Percentiles rank a stretch among this genome's conserved stretches.
Evolutionary conservation across 2,329 filamentous ascomycete genomes (phyloP).

Genomic region (Diaporthe ilicicola): DNA sequence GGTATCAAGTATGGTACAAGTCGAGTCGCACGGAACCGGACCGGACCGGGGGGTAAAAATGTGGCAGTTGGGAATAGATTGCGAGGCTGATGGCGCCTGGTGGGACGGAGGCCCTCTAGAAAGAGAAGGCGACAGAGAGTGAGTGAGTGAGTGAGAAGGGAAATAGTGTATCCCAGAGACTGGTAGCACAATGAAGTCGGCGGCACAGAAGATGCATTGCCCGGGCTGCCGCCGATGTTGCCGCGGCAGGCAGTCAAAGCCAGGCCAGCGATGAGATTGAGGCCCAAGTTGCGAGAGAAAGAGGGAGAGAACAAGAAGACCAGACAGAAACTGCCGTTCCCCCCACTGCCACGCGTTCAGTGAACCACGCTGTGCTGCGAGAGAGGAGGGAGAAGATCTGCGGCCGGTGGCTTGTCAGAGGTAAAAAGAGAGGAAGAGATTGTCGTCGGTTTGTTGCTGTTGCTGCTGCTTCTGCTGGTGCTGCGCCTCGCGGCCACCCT

Average conservation of each 20-base stretch:
- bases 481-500: neutral
- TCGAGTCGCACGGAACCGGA: conserved; percentile 17
- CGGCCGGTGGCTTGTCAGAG: conserved; percentile 31
- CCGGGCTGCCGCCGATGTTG: neutral
- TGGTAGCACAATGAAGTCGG: neutral
- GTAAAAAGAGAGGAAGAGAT: conserved; percentile 22
- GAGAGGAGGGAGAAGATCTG: neutral
- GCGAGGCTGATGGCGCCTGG: conserved; percentile 19
- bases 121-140: neutral
- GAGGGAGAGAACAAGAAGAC: neutral
- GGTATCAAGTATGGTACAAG: conserved; percentile 22
- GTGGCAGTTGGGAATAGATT: conserved; percentile 17
- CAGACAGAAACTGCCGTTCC: neutral
- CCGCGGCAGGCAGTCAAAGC: neutral
- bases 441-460: neutral
- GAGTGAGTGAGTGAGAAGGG: neutral
- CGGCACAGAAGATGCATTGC: neutral
- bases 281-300: neutral
- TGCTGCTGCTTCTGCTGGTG: too few relatives aligned
- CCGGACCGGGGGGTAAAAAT: neutral
- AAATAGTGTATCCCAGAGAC: neutral
- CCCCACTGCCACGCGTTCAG: conserved; percentile 15
- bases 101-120: neutral
- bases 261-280: neutral
- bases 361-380: conserved; percentile 8